Conservation (phyloP, 148 eudicot genomes). For the Gaultheria prostrata region DNA sequence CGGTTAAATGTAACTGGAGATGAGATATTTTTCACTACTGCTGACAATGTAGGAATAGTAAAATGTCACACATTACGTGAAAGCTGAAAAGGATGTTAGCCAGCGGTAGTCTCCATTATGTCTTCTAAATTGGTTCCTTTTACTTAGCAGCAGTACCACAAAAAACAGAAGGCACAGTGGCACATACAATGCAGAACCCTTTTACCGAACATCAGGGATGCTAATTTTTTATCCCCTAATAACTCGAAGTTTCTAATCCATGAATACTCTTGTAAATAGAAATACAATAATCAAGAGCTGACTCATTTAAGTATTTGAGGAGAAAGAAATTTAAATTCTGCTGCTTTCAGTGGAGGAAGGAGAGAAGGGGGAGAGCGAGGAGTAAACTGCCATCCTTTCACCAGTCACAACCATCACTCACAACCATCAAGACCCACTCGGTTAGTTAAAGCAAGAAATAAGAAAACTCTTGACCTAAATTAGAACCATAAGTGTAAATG, state of each 20-base stretch:
- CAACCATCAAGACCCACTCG: constrained; percentile 1
- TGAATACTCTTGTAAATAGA: background rate
- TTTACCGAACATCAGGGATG: background rate
- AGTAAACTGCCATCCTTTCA: background rate
- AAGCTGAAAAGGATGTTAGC: background rate
- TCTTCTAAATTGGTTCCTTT: background rate
- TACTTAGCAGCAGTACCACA: background rate
- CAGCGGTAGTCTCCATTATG: background rate
- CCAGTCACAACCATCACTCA: background rate
- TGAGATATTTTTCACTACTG: background rate
- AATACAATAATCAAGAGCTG: background rate
- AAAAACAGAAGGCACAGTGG: background rate
- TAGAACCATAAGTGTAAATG: background rate
- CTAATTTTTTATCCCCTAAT: background rate
- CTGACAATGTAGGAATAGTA: background rate
- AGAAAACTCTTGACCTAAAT: background rate
- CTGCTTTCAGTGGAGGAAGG: background rate
- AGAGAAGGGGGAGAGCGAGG: background rate
- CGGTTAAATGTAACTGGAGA: background rate
- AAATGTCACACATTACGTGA: background rate
- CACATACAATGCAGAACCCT: background rate
- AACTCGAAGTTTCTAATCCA: background rate
- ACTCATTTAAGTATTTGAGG: background rate
- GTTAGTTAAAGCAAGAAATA: background rate
- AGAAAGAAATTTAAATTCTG: background rate